Percentiles rank a stretch among this genome's conserved stretches.
Conservation (phyloP, 2,329 filamentous ascomycete genomes). For the Diaporthe batatas region DNA sequence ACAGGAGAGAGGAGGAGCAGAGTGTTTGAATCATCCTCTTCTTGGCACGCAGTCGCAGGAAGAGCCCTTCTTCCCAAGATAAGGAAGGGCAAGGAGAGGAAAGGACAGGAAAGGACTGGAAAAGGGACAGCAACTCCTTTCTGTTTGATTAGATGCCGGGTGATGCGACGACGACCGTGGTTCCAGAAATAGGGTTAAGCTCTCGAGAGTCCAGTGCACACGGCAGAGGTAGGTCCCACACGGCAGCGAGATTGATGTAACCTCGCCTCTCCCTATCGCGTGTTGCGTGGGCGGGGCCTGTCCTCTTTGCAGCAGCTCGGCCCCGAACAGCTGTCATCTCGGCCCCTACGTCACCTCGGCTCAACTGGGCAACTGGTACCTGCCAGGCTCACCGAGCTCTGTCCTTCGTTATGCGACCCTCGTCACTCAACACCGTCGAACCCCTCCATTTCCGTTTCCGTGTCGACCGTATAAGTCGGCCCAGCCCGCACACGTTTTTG, state of each 20-base stretch:
- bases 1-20: not conserved
- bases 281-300: not conserved
- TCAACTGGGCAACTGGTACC: too few species aligned
- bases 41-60: constrained; percentile 1
- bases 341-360: constrained; percentile 18
- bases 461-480: not conserved
- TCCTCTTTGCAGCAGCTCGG: constrained; percentile 24
- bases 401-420: too few species aligned
- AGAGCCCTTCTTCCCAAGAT: not conserved
- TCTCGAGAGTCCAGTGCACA: not conserved
- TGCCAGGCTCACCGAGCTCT: too few species aligned
- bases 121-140: constrained; percentile 16
- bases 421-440: too few species aligned
- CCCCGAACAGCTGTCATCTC: constrained; percentile 25
- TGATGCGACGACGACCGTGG: constrained; percentile 6
- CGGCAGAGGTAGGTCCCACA: not conserved
- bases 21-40: constrained; percentile 19
- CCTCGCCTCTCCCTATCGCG: constrained; percentile 31
- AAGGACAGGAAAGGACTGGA: not conserved
- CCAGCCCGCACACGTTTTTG: not conserved
- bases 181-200: constrained; percentile 31
- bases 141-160: constrained; percentile 14
- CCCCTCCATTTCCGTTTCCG: not conserved
- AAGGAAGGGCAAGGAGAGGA: not conserved
- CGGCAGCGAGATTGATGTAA: constrained; percentile 37